Base-by-base conservation (phyloP, 2,329 filamentous ascomycete genomes). In the Pseudovirgaria hyperparasitica region DNA sequence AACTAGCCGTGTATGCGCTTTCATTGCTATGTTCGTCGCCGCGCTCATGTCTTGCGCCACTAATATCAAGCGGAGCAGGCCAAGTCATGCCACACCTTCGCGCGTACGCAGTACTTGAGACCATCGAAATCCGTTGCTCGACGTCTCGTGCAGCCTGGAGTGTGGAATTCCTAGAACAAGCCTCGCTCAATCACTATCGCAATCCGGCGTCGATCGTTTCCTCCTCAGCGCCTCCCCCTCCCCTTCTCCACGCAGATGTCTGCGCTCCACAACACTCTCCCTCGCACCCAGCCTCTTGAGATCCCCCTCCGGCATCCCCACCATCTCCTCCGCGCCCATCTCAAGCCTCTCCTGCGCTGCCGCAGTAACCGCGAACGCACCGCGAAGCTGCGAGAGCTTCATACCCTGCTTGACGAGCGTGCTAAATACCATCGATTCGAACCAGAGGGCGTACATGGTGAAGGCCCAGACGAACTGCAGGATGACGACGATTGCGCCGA, bases 401-500 rank as follows among this genome's bases (percentile, higher is more conserved):
- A 45, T 51, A 2, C 51, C 48, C 2, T 31, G 30, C 9, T 32
- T 36, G 3, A 51, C 38, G 5, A 54, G 26, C 3, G 26, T 29
- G 2, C 43, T 45, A 11, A 29, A 36, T 17, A 44, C 35, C 23
- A 46, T 45, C 8, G 52, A 41, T 16, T 57, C 43, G 14, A 49
- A 36, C 48, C 50, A 55, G 7, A 55, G 22, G 4, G 39, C 30
- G 22, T 52, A 55, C 45, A 55, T 52, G 23, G 36, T 40, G 2
- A 46, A 5, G 4, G 32, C 32, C 52, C 51, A 56, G 7, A 33
- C 31, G 3, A 44, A 29, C n/a, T 52, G 43, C 2, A 45, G 16
- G 22, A 55, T 39, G 12, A 52, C 30, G 13, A 52, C 44, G 4
- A 48, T 19, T 4, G 39, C 45, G 3, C 46, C 38, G 6, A 54